A percentile compares a stretch with the other conserved stretches of the same genome.
Conservation (phyloP, 176 grass and related monocot genomes). For the Melocanna baccifera region DNA sequence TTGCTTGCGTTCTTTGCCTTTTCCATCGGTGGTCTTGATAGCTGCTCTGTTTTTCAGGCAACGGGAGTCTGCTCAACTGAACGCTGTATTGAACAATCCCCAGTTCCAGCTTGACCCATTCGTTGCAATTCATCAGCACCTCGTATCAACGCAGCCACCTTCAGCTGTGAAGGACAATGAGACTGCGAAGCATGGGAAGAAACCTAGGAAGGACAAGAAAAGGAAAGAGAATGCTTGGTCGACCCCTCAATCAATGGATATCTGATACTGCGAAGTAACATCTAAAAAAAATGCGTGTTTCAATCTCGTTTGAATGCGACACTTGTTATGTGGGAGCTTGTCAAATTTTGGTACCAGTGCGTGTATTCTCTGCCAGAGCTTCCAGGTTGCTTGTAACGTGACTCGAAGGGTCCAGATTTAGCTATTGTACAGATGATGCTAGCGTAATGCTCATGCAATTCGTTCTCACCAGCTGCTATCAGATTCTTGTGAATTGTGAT, state of each 20-base stretch:
- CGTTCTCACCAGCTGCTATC: not conserved
- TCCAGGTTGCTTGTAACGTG: not conserved
- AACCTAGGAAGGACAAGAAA: slow-evolving; percentile 39
- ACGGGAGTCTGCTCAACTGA: slow-evolving; percentile 52
- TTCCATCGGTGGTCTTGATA: not conserved
- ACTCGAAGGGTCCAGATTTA: not conserved
- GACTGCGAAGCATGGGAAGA: not conserved
- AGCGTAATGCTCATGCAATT: not conserved
- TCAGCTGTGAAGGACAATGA: slow-evolving; percentile 15
- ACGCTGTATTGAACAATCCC: slow-evolving; percentile 42
- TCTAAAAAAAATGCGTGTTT: not conserved
- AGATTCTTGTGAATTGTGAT: not conserved
- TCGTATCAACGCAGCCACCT: slow-evolving; percentile 51
- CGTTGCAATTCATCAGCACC: slow-evolving; percentile 52
- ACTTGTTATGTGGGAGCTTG: not conserved
- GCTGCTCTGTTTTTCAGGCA: slow-evolving; percentile 23
- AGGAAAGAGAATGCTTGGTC: slow-evolving; percentile 22
- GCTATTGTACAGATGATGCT: not conserved
- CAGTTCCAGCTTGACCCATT: slow-evolving; percentile 51
- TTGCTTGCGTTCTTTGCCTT: not conserved
- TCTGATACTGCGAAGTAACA: slow-evolving; percentile 4
- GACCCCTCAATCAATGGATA: slow-evolving; percentile 39
- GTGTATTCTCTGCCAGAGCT: not conserved
- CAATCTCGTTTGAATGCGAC: not conserved
- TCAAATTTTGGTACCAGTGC: not conserved